Base-by-base conservation (phyloP, 345 rosid genomes). In the Populus simonii region DNA sequence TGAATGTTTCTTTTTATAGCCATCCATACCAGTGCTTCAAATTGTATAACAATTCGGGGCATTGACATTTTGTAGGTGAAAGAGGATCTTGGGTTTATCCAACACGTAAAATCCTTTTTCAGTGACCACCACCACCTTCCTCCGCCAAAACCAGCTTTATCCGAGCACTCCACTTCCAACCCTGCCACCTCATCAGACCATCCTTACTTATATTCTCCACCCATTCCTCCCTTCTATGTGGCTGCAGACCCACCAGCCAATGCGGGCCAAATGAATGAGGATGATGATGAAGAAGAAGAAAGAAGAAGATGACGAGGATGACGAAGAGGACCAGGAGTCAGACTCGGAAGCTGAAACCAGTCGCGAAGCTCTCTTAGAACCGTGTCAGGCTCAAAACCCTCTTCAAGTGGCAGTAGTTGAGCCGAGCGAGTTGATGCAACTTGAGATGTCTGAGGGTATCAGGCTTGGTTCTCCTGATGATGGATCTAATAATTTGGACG, bases 401-500 rank as follows among this genome's bases (percentile, higher is more conserved):
- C 75, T 45, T 16, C 85, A 67, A 1, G 83, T 35, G 39, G 75
- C 83, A 0, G 75, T 76, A 6, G 85, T 87, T 0, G 92, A 91
- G 83, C 92, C 89, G 45, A 90, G 86, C 76, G 92, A 91, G 83
- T 85, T 89, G 11, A 88, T 89, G 92, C 92, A 87, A 76, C 74
- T 92, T 66, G 96, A 90, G 66, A 90, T 92, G 95, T 92, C 98
- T 4, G 97, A 90, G 78, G 97, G 89, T 66, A 89, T 93, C 70
- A 86, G 92, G 79, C 79, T 90, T 47, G 95, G 97, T 15, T 93
- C 98, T 11, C 98, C 95, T 0, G 94, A 92, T 53, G 95, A 92
- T 12, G 89, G 85, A 65, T 93, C 97, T 1, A 93, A 87, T 77
- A 88, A 92, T 62, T 79, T 90, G 74, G 90, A 84, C 67, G 86